Base-by-base conservation (phyloP, 805 yeast species). In the Kuraishia hungarica region DNA sequence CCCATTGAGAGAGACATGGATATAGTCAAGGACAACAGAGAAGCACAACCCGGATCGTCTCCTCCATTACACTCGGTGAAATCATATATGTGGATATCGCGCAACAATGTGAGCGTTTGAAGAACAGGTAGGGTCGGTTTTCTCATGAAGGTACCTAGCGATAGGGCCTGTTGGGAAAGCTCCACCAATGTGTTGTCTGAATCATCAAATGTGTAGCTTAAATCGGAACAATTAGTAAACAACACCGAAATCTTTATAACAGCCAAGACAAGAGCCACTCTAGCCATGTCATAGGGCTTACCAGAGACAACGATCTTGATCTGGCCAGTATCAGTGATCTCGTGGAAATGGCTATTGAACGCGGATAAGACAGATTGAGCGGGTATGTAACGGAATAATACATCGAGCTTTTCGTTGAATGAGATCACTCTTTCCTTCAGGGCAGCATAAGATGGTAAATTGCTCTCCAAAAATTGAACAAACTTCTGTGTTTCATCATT, bases 1-100 rank as follows among this genome's bases (percentile, higher is more conserved):
- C 67, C 67, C 51, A 65, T 21, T 20, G 59, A 61, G 26, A 48
- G 55, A 13, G 62, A 60, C 20, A 62, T 26, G 5, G 52, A 43
- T 11, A 64, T 17, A 1, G 61, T 29, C 2, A 49, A 20, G 10
- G 57, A 57, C 39, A 57, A 52, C 10, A 56, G 47, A 1, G 59
- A 52, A 5, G 50, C 46, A 1, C 58, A 35, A 50, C 63, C 61
- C 1, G 64, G 54, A 29, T 48, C 59, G 47, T 58, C 62, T 6
- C 58, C 61, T 11, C 61, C 59, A 35, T 63, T 62, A 2, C 62
- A 43, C 21, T 50, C 59, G 13, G 48, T 28, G 10, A 23, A 29
- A 35, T 57, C 56, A 50, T 49, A 56, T 10, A 51, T 15, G 15
- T 43, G 56, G 3, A 28, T 55, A 21, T 60, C 26, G 17, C 57